These are phyloP conservation scores for Aspergillus sp. DNA, from an alignment of 2,329 filamentous ascomycete genomes.

Conservation along the genomic window DNA sequence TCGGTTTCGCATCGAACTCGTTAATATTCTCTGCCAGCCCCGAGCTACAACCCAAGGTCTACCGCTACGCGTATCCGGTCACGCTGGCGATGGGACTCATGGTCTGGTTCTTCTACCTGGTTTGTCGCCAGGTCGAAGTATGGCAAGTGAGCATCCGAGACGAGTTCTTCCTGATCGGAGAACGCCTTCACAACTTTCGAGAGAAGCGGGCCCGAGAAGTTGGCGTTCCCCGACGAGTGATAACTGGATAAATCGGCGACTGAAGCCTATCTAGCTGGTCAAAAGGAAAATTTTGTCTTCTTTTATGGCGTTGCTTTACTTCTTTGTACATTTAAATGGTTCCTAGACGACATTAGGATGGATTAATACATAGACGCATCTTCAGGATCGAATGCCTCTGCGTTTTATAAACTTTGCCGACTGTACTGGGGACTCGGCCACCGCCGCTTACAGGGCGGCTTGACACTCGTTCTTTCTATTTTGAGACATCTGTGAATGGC, in stretches of 20 bases:
- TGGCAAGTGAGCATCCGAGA: slow-evolving; percentile 86
- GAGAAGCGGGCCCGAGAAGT: slow-evolving; percentile 50
- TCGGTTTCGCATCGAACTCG: slow-evolving; percentile 56
- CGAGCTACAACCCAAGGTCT: slow-evolving; percentile 46
- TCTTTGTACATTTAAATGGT: neutral
- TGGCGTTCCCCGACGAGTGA: slow-evolving; percentile 38
- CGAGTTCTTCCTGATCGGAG: slow-evolving; percentile 94
- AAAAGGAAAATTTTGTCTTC: neutral
- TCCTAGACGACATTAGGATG: neutral
- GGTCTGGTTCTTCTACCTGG: slow-evolving; percentile 40
- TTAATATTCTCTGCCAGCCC: slow-evolving; percentile 34
- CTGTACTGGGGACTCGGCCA: too few species aligned
- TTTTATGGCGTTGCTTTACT: neutral
- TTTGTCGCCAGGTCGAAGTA: slow-evolving; percentile 59
- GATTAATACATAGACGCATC: neutral
- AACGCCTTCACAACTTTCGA: slow-evolving; percentile 92
- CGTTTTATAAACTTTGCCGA: too few species aligned
- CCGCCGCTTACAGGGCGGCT: too few species aligned
- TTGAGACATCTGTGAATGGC: too few species aligned
- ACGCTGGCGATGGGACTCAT: slow-evolving; percentile 56
- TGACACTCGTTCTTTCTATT: too few species aligned
- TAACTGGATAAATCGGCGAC: slow-evolving; percentile 26
- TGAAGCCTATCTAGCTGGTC: neutral
- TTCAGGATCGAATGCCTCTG: neutral
- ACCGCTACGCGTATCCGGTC: slow-evolving; percentile 73